phyloP scores from a whole-genome alignment of 1,284 basidiomycete genomes.

The Grifola frondosa region DNA sequence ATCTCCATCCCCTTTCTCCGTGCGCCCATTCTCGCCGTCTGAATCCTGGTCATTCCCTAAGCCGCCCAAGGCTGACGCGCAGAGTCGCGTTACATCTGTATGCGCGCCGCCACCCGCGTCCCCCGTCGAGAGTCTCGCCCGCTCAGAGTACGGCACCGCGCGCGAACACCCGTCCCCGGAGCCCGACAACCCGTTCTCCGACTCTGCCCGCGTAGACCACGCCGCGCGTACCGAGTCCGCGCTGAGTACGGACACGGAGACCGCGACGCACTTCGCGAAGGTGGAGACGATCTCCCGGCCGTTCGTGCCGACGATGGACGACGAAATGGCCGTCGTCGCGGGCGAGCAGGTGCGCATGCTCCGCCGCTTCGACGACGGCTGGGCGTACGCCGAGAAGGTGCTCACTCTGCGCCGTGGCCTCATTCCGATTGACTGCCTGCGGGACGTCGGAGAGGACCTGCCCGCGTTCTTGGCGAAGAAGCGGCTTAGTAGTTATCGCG shows the following conservation, averaged over 20 bases:
- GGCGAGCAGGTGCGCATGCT: slow-evolving; percentile 56
- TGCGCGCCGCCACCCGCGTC: slow-evolving; percentile 5
- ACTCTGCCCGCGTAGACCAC: slow-evolving; percentile 17
- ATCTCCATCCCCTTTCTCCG: slow-evolving; percentile 50
- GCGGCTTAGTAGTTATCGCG: slow-evolving; percentile 42
- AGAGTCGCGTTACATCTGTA: slow-evolving; percentile 10
- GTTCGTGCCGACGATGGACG: slow-evolving; percentile 54
- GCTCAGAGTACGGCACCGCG: slow-evolving; percentile 17
- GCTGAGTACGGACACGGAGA: slow-evolving; percentile 29
- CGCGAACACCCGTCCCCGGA: slow-evolving; percentile 10
- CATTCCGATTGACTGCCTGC: slow-evolving; percentile 65
- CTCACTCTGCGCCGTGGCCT: slow-evolving; percentile 37
- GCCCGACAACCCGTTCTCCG: slow-evolving; percentile 38
- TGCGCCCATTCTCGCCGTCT: slow-evolving; percentile 61
- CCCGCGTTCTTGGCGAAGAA: slow-evolving; percentile 51
- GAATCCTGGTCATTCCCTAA: slow-evolving; percentile 67
- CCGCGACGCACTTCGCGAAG: slow-evolving; percentile 35
- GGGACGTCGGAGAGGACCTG: slow-evolving; percentile 45
- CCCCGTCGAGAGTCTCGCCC: slow-evolving; percentile 8
- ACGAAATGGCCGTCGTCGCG: slow-evolving; percentile 54
- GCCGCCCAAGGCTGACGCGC: slow-evolving; percentile 41
- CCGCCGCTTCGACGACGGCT: slow-evolving; percentile 64
- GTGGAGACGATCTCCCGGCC: slow-evolving; percentile 51
- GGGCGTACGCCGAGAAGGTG: slow-evolving; percentile 47
- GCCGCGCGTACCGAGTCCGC: slow-evolving; percentile 13